Evolutionary conservation across 768 basidiomycete species (phyloP), one percentile per base, ranked within the genome.

Genomic region (Pleurotus eryngii): DNA sequence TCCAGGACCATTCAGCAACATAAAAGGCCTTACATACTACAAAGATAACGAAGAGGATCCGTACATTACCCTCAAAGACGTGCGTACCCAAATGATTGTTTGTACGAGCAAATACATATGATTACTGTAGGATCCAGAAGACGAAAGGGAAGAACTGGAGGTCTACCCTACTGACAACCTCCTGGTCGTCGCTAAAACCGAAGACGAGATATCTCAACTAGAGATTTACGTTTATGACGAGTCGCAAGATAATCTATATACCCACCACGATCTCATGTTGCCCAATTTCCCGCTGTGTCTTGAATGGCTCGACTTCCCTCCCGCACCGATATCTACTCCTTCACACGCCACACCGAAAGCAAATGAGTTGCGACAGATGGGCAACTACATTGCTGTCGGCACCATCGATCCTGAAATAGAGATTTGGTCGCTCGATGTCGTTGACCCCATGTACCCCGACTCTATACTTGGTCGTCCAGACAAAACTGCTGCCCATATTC

Each of bases 281-380:
- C 95, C 96, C 61, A 93, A 92, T 62, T 95, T 98, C 72, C 97
- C 97, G 7, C 87, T 99, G 58, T 98, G 96, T 65, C 90, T 99
- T 57, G 97, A 99, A 79, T 99, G 97, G 97, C 87, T 98, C 58
- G 92, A 98, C 70, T 98, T 94, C 71, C 83, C 88, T n/a, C 91
- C 93, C 20, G 72, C 86, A 59, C 51, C 51, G 0, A 53, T 53
- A 39, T 74, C 86, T 57, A 69, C 79, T 24, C 76, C 77, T 22
- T 66, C 73, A 35, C 62, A 74, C 58, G 40, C 49, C 11, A 8
- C 43, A 1, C 56, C 65, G 54, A 14, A 67, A 55, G 60, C 57
- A 9, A 54, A 70, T n/a, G 70, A 74, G 5, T 9, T 51, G 18
- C 24, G 49, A 18, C 51, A 53, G n/a, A 81, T 84, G 51, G 94